phyloP scores from a whole-genome alignment of 805 yeast species.

The Cyberlindnera japonica region DNA sequence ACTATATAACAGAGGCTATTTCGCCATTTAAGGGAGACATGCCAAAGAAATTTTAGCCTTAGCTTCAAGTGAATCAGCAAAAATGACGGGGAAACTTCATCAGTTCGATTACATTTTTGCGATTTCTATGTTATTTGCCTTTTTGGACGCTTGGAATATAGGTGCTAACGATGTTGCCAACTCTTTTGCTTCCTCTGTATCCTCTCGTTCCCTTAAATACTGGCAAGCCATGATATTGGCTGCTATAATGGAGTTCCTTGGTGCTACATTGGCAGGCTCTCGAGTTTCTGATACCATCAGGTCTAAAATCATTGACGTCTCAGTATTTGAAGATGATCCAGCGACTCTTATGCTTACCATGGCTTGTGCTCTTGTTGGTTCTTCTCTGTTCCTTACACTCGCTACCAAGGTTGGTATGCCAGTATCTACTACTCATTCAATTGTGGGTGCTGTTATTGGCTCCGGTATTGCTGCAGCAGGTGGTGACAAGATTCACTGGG shows the following conservation, averaged over 20 bases:
- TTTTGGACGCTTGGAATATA: conserved; percentile 74
- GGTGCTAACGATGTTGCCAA: conserved; percentile 84
- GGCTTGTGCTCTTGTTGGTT: conserved; percentile 73
- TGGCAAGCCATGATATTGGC: conserved; percentile 77
- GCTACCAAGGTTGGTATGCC: conserved; percentile 72
- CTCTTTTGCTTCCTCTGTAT: conserved; percentile 73
- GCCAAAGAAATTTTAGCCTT: not conserved
- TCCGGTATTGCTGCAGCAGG: conserved; percentile 50
- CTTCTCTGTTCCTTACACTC: conserved; percentile 63
- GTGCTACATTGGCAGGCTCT: conserved; percentile 71
- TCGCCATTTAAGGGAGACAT: not conserved
- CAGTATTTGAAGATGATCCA: conserved; percentile 49
- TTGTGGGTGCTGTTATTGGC: conserved; percentile 79
- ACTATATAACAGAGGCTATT: too few relatives aligned
- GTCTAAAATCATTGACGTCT: conserved; percentile 55
- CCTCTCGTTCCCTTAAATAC: conserved; percentile 63
- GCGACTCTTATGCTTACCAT: conserved; percentile 72
- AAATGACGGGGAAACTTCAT: conserved; percentile 12
- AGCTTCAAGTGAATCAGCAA: not conserved
- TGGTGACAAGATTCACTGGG: conserved; percentile 59
- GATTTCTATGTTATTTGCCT: conserved; percentile 64
- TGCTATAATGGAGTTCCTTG: conserved; percentile 66
- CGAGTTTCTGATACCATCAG: conserved; percentile 73
- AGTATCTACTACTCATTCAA: conserved; percentile 79
- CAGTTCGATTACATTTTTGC: conserved; percentile 70